A percentile compares a stretch with the other conserved stretches of the same genome.
phyloP scores from a whole-genome alignment of 495 filamentous ascomycete genomes.

The Tuber aestivum region DNA sequence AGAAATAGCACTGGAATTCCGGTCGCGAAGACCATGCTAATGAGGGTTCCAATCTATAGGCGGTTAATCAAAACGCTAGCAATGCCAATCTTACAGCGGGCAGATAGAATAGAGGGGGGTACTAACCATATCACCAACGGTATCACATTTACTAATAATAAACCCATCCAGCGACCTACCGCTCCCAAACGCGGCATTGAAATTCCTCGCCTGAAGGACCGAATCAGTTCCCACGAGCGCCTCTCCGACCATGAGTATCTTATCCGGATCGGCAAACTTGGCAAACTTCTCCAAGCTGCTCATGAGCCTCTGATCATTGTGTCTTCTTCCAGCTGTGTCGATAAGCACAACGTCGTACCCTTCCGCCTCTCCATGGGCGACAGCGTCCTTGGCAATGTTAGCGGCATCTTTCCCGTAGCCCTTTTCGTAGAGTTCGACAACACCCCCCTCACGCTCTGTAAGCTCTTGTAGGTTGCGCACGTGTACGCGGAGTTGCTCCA shows the following conservation, averaged over 20 bases:
- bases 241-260: conserved; percentile 99
- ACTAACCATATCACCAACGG: conserved; percentile 90
- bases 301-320: conserved; percentile 95
- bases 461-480: conserved; percentile 85
- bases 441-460: conserved; percentile 69
- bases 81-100: neutral
- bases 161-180: conserved; percentile 82
- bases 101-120: neutral
- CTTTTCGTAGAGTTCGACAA: conserved; percentile 87
- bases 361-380: conserved; percentile 65
- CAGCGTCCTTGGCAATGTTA: conserved; percentile 88
- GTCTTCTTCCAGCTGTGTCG: conserved; percentile 88
- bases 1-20: conserved; percentile 91
- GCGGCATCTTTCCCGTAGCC: conserved; percentile 97
- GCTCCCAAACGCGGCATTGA: conserved; percentile 83
- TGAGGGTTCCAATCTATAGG: conserved; percentile 64
- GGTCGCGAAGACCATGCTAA: conserved; percentile 96
- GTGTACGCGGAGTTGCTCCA: conserved; percentile 93
- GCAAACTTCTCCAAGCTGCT: conserved; percentile 92
- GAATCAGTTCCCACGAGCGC: conserved; percentile 91
- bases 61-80: neutral
- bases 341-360: conserved; percentile 91
- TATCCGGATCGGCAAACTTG: conserved; percentile 89
- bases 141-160: conserved; percentile 97
- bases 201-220: conserved; percentile 90